Percentiles rank a stretch among this genome's conserved stretches.
These are phyloP conservation scores for Pyricularia sp. DNA, from an alignment of 2,329 filamentous ascomycete species.

Conservation along the genomic window DNA sequence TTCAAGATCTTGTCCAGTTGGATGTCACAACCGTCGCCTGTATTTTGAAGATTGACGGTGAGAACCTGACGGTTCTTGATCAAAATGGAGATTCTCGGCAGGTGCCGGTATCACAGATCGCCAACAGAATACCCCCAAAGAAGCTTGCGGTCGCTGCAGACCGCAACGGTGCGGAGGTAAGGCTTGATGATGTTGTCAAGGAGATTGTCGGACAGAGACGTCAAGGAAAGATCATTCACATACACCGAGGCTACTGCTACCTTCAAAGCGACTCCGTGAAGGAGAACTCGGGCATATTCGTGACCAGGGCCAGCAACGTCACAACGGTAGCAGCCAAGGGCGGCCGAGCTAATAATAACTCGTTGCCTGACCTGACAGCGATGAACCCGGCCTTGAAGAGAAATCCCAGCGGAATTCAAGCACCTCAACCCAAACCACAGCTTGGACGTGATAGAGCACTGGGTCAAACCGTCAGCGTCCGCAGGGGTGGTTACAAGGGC, in stretches of 20 bases:
- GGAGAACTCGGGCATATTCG: constrained; percentile 83
- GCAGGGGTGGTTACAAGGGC: constrained; percentile 81
- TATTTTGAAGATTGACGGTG: constrained; percentile 88
- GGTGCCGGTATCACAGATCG: constrained; percentile 80
- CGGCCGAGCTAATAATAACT: constrained; percentile 53
- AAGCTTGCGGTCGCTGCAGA: constrained; percentile 84
- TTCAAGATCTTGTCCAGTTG: constrained; percentile 89
- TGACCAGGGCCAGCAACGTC: constrained; percentile 73
- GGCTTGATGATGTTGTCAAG: constrained; percentile 81
- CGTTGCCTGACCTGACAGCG: constrained; percentile 62
- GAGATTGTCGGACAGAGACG: constrained; percentile 78
- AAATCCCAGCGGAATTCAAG: constrained; percentile 39
- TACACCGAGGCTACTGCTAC: constrained; percentile 87
- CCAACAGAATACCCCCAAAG: constrained; percentile 73
- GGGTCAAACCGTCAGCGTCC: constrained; percentile 82
- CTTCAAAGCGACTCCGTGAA: constrained; percentile 70
- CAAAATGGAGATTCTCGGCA: constrained; percentile 76
- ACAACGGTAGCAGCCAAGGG: constrained; percentile 90
- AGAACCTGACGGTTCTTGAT: constrained; percentile 79
- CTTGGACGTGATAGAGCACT: constrained; percentile 74
- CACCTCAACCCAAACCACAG: constrained; percentile 44
- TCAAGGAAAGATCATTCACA: constrained; percentile 81
- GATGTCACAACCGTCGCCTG: constrained; percentile 87
- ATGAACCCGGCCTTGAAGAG: constrained; percentile 87
- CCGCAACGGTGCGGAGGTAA: constrained; percentile 83